phyloP scores from a whole-genome alignment of 371 early-diverging fungal genomes.

The Rhizomucor miehei region DNA sequence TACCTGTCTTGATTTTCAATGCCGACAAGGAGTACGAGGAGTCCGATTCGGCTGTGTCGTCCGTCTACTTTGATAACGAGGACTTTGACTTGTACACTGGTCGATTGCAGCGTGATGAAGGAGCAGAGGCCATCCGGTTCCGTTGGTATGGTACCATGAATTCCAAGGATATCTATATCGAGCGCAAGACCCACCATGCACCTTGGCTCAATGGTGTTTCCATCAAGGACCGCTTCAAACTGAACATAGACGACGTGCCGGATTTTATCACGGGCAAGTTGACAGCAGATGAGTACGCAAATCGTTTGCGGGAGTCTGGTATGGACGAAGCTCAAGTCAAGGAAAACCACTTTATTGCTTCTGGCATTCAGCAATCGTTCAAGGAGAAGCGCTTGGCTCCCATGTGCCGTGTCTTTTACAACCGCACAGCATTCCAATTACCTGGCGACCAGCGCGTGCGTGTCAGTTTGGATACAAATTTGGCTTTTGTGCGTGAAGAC shows the following conservation, averaged over 20 bases:
- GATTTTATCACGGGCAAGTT: constrained; percentile 70
- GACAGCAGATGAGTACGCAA: constrained; percentile 73
- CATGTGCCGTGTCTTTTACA: constrained; percentile 86
- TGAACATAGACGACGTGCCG: constrained; percentile 43
- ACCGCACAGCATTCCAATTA: constrained; percentile 97
- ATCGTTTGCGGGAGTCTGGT: constrained; percentile 72
- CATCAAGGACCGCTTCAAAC: constrained; percentile 61
- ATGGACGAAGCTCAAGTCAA: constrained; percentile 75
- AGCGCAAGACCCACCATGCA: constrained; percentile 98
- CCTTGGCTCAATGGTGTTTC: constrained; percentile 96
- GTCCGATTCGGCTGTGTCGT: constrained; percentile 71
- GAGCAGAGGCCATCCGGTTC: constrained; percentile 89
- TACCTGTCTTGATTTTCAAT: constrained; percentile 92
- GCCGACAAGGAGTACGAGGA: constrained; percentile 53
- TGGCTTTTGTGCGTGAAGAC: constrained; percentile 98
- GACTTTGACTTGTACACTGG: constrained; percentile 90
- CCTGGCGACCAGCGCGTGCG: constrained; percentile 93
- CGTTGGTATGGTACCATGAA: constrained; percentile 90
- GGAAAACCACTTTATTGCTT: constrained; percentile 67
- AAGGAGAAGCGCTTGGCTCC: constrained; percentile 78
- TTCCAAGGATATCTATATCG: constrained; percentile 79
- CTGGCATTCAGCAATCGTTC: constrained; percentile 81
- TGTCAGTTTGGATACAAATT: constrained; percentile 96
- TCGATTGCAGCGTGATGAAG: constrained; percentile 90
- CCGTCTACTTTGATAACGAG: constrained; percentile 95